A percentile compares a stretch with the other conserved stretches of the same genome.
Conservation (phyloP, 1,139 yeast species). For the Kurtzmaniella natalensis region DNA sequence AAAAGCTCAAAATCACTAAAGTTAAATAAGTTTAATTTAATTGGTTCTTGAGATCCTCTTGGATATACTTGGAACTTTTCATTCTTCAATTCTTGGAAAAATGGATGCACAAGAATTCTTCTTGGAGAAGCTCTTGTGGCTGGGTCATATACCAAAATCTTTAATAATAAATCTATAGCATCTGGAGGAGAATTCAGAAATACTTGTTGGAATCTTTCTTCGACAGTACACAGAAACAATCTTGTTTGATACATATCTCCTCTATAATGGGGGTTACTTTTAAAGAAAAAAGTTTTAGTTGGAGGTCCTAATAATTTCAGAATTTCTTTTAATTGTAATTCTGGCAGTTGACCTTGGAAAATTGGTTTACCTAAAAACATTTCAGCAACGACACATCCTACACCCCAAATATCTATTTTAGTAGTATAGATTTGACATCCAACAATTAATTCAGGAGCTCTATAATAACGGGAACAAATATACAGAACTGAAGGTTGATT, state of each 20-base stretch:
- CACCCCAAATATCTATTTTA: slow-evolving; percentile 81
- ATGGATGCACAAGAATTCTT: slow-evolving; percentile 64
- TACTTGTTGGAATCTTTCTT: slow-evolving; percentile 62
- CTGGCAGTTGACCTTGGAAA: slow-evolving; percentile 76
- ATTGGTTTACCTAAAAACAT: slow-evolving; percentile 79
- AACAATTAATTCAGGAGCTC: slow-evolving; percentile 79
- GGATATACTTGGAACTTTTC: slow-evolving; percentile 58
- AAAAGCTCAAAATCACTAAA: slow-evolving; percentile 52
- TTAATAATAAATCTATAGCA: slow-evolving; percentile 67
- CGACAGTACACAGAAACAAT: slow-evolving; percentile 57
- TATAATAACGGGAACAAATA: slow-evolving; percentile 74
- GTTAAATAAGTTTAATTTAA: slow-evolving; percentile 44
- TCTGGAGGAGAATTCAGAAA: slow-evolving; percentile 66
- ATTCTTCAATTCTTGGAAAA: slow-evolving; percentile 63
- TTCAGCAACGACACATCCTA: slow-evolving; percentile 82
- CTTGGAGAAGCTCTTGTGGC: slow-evolving; percentile 62
- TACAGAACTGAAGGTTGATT: slow-evolving; percentile 74
- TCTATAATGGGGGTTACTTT: slow-evolving; percentile 67
- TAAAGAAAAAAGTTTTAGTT: slow-evolving; percentile 66
- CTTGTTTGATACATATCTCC: slow-evolving; percentile 73
- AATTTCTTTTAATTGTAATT: slow-evolving; percentile 71
- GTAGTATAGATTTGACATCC: slow-evolving; percentile 75
- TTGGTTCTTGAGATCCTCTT: slow-evolving; percentile 42
- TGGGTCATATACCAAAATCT: slow-evolving; percentile 71
- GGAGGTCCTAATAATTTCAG: slow-evolving; percentile 76